Base-by-base conservation (phyloP, 2,329 filamentous ascomycete genomes). In the Aspergillus sp. region DNA sequence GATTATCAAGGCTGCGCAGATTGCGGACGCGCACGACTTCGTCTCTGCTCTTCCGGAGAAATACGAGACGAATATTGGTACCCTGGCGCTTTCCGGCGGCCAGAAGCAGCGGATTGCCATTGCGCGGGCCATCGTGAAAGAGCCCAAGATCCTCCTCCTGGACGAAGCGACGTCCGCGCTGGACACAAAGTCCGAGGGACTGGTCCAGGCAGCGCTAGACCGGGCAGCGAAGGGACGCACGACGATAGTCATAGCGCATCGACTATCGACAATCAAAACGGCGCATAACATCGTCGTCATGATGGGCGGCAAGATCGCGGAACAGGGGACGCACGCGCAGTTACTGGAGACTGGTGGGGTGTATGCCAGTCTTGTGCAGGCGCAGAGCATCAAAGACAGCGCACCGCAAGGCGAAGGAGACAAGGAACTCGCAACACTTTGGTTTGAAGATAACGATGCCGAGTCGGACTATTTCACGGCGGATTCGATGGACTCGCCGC, bases 71-170 rank as follows among this genome's bases (percentile, higher is more conserved):
- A 52, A 60, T 17, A 59, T 64, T 8, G 64, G 62, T 6, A 41
- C 51, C 1, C 51, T 58, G 13, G 61, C 62, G 0, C 82, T 99
- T 5, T 96, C 91, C 54, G 95, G 95, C 72, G 95, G 95, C 34
- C 95, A 99, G 76, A 96, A 97, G 75, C 95, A 98, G 76, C 90
- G 95, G 66, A 96, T 98, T 69, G 93, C 93, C 11, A 97, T 98
- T 73, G 92, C 93, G 6, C 84, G 92, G 68, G 93, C 93, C 39
- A 85, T 97, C 56, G 91, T 97, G 22, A 93, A 89, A n/a, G 90
- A 97, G 66, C 93, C 93, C 0, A 96, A 93, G 78, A 87, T 99
- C 68, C 82, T 99, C 1, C 83, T 99, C 0, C 86, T 99, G 5
- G 95, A 99, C 64, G 95, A 99, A 74, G 95, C 95, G 4, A 99